Conservation (phyloP, 2,329 filamentous ascomycete genomes). For the Exserohilum rostratum region DNA sequence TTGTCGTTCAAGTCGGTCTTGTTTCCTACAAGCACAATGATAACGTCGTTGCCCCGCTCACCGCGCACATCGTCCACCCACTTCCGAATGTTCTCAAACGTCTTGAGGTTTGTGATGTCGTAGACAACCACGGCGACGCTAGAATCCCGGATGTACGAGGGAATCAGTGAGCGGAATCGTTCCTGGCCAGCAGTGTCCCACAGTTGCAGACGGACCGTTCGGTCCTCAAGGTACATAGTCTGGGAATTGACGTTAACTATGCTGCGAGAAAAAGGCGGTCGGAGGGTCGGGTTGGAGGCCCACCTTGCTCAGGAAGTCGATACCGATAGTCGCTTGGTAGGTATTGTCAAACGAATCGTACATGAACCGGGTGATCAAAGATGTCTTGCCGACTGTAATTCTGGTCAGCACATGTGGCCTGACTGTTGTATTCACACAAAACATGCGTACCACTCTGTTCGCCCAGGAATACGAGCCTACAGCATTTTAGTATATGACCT, state of each 20-base stretch:
- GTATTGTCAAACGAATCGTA: constrained; percentile 99
- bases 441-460: constrained; percentile 89
- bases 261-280: neutral
- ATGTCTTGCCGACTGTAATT: constrained; percentile 89
- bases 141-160: constrained; percentile 97
- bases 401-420: constrained; percentile 21
- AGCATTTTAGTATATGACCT: constrained; percentile 31
- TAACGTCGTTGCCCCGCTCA: constrained; percentile 96
- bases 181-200: constrained; percentile 99
- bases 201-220: constrained; percentile 93
- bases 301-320: constrained; percentile 98
- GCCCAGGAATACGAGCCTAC: constrained; percentile 91
- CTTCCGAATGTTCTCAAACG: constrained; percentile 98
- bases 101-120: constrained; percentile 96
- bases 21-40: constrained; percentile 97
- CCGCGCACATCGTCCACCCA: constrained; percentile 99
- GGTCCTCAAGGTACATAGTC: constrained; percentile 99
- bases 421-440: neutral
- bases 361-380: constrained; percentile 98
- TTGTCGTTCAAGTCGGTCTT: constrained; percentile 99
- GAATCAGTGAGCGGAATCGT: constrained; percentile 94
- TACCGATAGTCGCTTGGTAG: constrained; percentile 99
- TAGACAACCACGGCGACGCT: constrained; percentile 98
- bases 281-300: constrained; percentile 2
- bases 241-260: constrained; percentile 45